A percentile compares a stretch with the other conserved stretches of the same genome.
These are phyloP conservation scores for Chrysopogon serrulatus DNA, from an alignment of 176 grass and related monocot genomes.

Conservation along the genomic window DNA sequence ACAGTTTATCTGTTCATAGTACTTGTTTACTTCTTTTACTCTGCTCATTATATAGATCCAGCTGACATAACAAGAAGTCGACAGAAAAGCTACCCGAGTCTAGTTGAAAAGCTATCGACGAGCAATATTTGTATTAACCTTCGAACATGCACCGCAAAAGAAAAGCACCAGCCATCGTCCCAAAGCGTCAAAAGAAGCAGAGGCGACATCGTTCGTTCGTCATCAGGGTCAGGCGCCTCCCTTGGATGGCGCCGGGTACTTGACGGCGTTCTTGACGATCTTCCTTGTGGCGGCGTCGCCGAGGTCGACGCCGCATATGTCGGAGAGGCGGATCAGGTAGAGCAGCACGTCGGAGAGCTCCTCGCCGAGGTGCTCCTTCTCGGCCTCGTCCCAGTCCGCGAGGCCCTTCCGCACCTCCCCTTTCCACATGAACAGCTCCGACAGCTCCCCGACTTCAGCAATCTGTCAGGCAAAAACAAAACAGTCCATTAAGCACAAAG, in stretches of 20 bases:
- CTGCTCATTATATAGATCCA: background rate
- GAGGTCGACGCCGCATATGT: conserved; percentile 79
- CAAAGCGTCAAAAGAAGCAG: background rate
- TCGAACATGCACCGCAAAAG: background rate
- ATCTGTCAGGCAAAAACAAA: conserved; percentile 31
- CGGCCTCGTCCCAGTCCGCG: conserved; percentile 48
- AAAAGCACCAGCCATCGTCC: background rate
- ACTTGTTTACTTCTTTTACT: background rate
- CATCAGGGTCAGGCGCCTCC: background rate
- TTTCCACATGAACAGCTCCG: conserved; percentile 91
- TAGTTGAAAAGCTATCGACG: background rate
- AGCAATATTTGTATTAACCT: background rate
- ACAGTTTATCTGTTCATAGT: background rate
- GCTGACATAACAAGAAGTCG: background rate
- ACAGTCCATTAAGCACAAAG: background rate
- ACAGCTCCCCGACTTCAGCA: conserved; percentile 76
- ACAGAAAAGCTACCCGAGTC: background rate
- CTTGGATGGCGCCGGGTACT: conserved; percentile 44
- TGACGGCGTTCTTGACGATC: conserved; percentile 76
- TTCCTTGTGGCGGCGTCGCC: conserved; percentile 63
- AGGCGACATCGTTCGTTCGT: background rate
- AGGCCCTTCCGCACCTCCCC: conserved; percentile 67
- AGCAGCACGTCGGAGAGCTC: conserved; percentile 82
- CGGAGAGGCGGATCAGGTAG: conserved; percentile 75
- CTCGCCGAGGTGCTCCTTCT: conserved; percentile 83